These are phyloP conservation scores for Casaregolazyma lundiana DNA, from an alignment of 1,139 yeast genomes.

Conservation along the genomic window DNA sequence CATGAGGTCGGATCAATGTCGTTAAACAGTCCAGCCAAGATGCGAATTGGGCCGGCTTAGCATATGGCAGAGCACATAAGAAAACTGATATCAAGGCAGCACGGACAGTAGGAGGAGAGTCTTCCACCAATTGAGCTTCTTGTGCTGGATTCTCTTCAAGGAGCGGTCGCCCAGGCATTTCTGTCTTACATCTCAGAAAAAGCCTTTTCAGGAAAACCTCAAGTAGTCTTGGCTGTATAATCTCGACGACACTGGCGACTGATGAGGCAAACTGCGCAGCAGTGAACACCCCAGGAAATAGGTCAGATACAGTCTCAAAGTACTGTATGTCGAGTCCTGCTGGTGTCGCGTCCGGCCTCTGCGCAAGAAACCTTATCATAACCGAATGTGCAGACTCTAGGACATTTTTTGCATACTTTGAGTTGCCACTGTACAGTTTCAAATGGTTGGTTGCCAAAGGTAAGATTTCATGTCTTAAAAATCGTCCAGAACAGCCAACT, in stretches of 20 bases:
- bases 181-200: slow-evolving; percentile 32
- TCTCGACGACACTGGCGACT: slow-evolving; percentile 37
- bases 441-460: slow-evolving; percentile 35
- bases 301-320: slow-evolving; percentile 38
- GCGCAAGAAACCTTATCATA: slow-evolving; percentile 38
- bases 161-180: slow-evolving; percentile 32
- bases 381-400: slow-evolving; percentile 70
- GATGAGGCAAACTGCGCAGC: slow-evolving; percentile 57
- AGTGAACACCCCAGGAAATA: slow-evolving; percentile 57
- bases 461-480: slow-evolving; percentile 38
- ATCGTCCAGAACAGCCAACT: slow-evolving; percentile 34
- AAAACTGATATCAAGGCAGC: slow-evolving; percentile 50
- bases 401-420: slow-evolving; percentile 32
- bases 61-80: slow-evolving; percentile 51
- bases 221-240: slow-evolving; percentile 37
- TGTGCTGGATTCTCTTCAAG: slow-evolving; percentile 35
- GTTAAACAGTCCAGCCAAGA: slow-evolving; percentile 41
- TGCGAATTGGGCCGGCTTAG: slow-evolving; percentile 43
- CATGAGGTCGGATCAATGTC: slow-evolving; percentile 11
- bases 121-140: slow-evolving; percentile 26
- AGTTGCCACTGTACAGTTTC: slow-evolving; percentile 37
- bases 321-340: slow-evolving; percentile 23
- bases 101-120: slow-evolving; percentile 40
- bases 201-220: slow-evolving; percentile 41
- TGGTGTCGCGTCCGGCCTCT: slow-evolving; percentile 16